Base-by-base conservation (phyloP, 768 basidiomycete species). In the Macrolepiota fuliginosa region DNA sequence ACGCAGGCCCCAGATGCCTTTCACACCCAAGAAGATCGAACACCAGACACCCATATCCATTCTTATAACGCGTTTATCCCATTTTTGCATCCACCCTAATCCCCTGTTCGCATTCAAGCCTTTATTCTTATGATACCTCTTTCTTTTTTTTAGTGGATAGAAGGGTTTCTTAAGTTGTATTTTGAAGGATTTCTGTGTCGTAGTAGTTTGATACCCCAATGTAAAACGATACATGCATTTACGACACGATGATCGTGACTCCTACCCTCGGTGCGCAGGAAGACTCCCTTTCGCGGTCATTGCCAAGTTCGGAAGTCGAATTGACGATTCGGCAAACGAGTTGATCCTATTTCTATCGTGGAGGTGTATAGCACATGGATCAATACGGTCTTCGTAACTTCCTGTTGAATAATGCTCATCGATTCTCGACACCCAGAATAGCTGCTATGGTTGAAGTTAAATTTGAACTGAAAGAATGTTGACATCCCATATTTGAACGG, bases 151-250 rank as follows among this genome's bases (percentile, higher is more conserved):
- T 22, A 10, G 19, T 37, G 56, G 49, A 15, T 19, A 25, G 50
- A 17, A 51, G 22, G 22, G 46, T 40, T 29, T 32, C 36, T 25
- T 19, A 29, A 40, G 50, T 42, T 52, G 58, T 40, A 52, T n/a
- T 39, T 32, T 45, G 37, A 51, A 59, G 46, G 37, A 12, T 25
- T 50, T 35, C 45, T 13, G 35, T 42, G 36, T 37, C 39, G 58
- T 42, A 42, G 58, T 59, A 52, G 50, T 59, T 24, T 49, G 58
- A 59, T 59, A 59, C 58, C 58, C 56, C 50, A 52, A 59, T 59
- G 58, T 59, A 59, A 59, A 50, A 25, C 22, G 36, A 35, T 52
- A 52, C 29, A 19, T 27, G 50, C 49, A 29, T 42, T 39, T 29
- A 25, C 57, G 46, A 58, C 46, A 36, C 36, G 53, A 54, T 36